These are phyloP conservation scores for Hebeloma cylindrosporum DNA, from an alignment of 768 basidiomycete genomes.

Conservation along the genomic window DNA sequence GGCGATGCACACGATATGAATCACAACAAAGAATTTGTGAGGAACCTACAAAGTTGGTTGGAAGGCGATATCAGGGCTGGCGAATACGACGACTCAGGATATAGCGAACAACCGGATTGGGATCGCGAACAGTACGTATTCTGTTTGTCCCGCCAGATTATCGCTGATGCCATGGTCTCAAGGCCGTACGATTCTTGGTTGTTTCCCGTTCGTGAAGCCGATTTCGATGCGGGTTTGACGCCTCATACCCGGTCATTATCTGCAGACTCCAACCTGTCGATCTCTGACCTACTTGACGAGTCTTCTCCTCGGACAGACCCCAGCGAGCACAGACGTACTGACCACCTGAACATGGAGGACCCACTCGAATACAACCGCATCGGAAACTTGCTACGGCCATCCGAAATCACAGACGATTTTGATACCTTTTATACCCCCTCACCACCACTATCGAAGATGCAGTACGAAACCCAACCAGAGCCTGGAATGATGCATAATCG, in stretches of 20 bases:
- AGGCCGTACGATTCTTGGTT: conserved; percentile 42
- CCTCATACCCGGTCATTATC: conserved; percentile 64
- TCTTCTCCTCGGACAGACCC: conserved; percentile 27
- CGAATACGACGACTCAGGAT: conserved; percentile 50
- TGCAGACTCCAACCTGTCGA: conserved; percentile 54
- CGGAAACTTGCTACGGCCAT: no score
- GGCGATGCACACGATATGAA: conserved; percentile 45
- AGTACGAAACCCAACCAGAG: conserved; percentile 13
- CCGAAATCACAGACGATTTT: conserved; percentile 5
- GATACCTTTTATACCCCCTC: conserved; percentile 18
- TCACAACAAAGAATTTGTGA: conserved; percentile 71
- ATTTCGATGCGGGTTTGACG: conserved; percentile 37
- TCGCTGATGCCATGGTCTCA: background rate
- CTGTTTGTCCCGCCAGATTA: background rate
- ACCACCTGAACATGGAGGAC: conserved; percentile 30
- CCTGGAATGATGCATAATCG: conserved; percentile 52
- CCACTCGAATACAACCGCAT: no score
- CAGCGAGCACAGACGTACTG: conserved; percentile 14
- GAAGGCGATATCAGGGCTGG: conserved; percentile 44
- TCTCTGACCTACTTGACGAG: conserved; percentile 48
- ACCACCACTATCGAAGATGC: conserved; percentile 13
- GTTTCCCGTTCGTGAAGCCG: conserved; percentile 35
- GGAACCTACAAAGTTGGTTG: conserved; percentile 74
- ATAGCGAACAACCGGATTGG: conserved; percentile 44
- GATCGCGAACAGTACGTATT: conserved; percentile 41